These are phyloP conservation scores for Truncatella angustata DNA, from an alignment of 2,329 filamentous ascomycete species.

Conservation along the genomic window DNA sequence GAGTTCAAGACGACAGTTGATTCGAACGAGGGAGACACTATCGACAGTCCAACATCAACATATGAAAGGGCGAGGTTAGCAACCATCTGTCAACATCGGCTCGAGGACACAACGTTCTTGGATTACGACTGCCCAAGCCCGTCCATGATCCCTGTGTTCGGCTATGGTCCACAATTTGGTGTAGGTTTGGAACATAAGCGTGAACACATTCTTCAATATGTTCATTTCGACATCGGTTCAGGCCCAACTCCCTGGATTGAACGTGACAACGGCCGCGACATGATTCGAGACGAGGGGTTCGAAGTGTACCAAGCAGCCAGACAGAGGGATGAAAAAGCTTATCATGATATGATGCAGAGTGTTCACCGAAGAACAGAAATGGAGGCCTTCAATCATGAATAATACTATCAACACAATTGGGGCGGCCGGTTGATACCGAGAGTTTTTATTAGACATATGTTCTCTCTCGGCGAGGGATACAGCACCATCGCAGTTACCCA, in stretches of 20 bases:
- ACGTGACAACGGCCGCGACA: neutral
- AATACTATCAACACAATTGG: no score
- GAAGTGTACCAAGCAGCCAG: neutral
- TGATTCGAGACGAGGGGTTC: neutral
- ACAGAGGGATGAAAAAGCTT: neutral
- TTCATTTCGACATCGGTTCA: conserved; percentile 7
- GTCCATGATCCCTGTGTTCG: no score
- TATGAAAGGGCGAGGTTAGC: neutral
- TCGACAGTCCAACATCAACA: no score
- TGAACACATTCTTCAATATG: conserved; percentile 5
- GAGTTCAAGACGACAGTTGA: neutral
- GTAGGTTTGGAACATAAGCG: neutral
- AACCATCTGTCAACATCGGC: no score
- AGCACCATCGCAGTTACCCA: no score
- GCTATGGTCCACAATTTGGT: no score
- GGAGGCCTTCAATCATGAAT: no score
- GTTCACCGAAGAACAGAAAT: neutral
- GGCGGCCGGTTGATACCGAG: no score
- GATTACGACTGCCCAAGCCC: conserved; percentile 11
- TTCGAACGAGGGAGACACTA: neutral
- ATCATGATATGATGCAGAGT: neutral
- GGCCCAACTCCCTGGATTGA: conserved; percentile 2
- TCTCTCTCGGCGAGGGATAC: no score
- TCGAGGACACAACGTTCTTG: conserved; percentile 1
- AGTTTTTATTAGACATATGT: no score